Conservation (phyloP, 371 early-diverging fungal species). For the Rhizopus stolonifer region DNA sequence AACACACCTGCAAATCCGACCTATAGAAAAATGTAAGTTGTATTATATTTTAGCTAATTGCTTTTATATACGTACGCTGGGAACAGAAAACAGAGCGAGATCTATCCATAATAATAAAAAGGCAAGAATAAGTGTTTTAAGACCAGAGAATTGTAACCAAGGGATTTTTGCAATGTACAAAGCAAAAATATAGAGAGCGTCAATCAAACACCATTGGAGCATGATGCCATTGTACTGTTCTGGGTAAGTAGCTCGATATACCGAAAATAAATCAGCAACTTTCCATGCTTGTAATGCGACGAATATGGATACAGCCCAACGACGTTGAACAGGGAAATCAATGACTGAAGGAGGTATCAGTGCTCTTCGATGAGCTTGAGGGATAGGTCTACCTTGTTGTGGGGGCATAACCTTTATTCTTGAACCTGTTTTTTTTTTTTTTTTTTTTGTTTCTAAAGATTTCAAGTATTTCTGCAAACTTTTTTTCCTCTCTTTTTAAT, state of each 20-base stretch:
- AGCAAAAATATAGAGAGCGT: conserved; percentile 28
- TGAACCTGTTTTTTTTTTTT: too few species aligned
- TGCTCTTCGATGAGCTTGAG: conserved; percentile 27
- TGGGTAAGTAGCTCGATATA: conserved; percentile 28
- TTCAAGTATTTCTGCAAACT: too few species aligned
- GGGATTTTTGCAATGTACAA: conserved; percentile 44
- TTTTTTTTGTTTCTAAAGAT: too few species aligned
- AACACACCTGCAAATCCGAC: conserved; percentile 8
- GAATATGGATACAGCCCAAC: conserved; percentile 39
- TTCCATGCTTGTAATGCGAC: conserved; percentile 36
- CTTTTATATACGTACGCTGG: conserved; percentile 27
- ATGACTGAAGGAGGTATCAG: conserved; percentile 38
- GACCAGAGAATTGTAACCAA: conserved; percentile 44
- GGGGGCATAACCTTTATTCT: conserved; percentile 15
- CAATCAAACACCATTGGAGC: conserved; percentile 36
- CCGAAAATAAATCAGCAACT: conserved; percentile 19
- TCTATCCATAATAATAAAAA: conserved; percentile 17
- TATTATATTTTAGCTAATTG: neutral
- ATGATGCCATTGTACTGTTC: conserved; percentile 27
- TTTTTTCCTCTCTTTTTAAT: too few species aligned
- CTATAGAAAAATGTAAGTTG: conserved; percentile 6
- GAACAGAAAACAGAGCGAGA: conserved; percentile 29
- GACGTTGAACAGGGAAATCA: conserved; percentile 48
- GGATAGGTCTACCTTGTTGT: conserved; percentile 9
- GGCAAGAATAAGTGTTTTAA: conserved; percentile 29